Evolutionary conservation across 2,329 filamentous ascomycete genomes (phyloP), one percentile per base, ranked within the genome.

Genomic region (Colletotrichum tropicale): DNA sequence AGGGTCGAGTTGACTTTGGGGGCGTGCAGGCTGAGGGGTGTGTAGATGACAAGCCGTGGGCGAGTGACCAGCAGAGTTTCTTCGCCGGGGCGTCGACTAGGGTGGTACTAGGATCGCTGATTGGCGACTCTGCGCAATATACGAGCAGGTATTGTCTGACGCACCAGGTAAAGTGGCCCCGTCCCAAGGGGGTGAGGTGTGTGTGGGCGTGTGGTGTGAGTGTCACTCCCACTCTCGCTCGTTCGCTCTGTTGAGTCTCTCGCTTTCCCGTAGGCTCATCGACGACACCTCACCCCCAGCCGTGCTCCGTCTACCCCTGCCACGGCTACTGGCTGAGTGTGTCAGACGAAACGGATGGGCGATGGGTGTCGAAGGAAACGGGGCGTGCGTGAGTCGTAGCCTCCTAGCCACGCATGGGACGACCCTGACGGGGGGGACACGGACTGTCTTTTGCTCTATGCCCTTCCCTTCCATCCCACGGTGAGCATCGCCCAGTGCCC

Each of bases 51-150:
- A 48, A 43, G 68, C 70, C 61, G 72, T 67, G 77, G 80, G 78
- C 79, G 76, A 79, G 79, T 78, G 79, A 80, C 81, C 79, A 70
- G 68, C 73, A 79, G 75, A 77, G 75, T 70, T 72, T 79, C 77
- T 73, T 71, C 58, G 26, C 75, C 77, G 80, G 74, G 77, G 78
- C 78, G 74, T 76, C 77, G 76, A 76, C 79, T 78, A 78, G 78
- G 78, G 75, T 72, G 77, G 58, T 66, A 75, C 64, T 56, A 73
- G 78, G 79, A 81, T 80, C 79, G n/a, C 26, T 75, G 74, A 80
- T 83, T 83, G 83, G 86, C 87, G 85, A 86, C 84, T 86, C 85
- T 84, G 85, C 82, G 86, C 84, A 88, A 88, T 87, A 88, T 88
- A 87, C 87, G 86, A 84, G 86, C 84, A 85, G 86, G 82, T 66